phyloP scores from a whole-genome alignment of 129 eudicot genomes.

The Flaveria linearis region DNA sequence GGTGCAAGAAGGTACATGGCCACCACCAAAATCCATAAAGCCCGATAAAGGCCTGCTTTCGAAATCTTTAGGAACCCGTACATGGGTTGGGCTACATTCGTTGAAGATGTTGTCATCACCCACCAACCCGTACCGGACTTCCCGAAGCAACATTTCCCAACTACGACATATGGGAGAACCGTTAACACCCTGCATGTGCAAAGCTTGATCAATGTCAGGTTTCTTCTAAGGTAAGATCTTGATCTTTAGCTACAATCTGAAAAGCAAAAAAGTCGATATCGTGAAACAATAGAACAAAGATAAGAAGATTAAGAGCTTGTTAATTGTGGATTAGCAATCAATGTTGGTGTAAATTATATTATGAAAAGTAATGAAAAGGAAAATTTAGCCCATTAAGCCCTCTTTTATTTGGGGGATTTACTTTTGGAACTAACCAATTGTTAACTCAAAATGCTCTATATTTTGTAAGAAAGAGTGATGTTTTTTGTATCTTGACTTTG shows the following conservation, averaged over 20 bases:
- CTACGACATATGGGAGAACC: conserved; percentile 99
- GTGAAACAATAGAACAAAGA: conserved; percentile 16
- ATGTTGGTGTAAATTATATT: conserved; percentile 38
- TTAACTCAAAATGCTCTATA: conserved; percentile 15
- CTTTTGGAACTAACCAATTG: conserved; percentile 22
- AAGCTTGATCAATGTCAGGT: conserved; percentile 45
- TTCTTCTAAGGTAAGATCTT: conserved; percentile 8
- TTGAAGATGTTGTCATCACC: conserved; percentile 85
- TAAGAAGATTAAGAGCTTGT: conserved; percentile 26
- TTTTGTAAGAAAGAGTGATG: conserved; percentile 24
- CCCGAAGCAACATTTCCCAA: conserved; percentile 97
- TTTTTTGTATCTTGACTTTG: conserved; percentile 2
- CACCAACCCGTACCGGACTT: conserved; percentile 93
- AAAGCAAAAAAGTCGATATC: conserved; percentile 17
- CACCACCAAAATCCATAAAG: conserved; percentile 84
- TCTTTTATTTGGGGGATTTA: conserved; percentile 15
- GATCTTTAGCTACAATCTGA: conserved; percentile 18
- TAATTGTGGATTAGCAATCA: conserved; percentile 24
- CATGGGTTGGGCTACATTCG: conserved; percentile 98
- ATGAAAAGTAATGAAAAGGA: conserved; percentile 21
- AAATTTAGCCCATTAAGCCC: not conserved
- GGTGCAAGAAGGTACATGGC: conserved; percentile 83
- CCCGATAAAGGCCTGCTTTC: conserved; percentile 95
- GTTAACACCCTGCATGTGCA: conserved; percentile 98
- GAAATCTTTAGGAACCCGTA: conserved; percentile 93